phyloP scores from a whole-genome alignment of 1,139 yeast species.

The Hemisphaericaspora subhashii region DNA sequence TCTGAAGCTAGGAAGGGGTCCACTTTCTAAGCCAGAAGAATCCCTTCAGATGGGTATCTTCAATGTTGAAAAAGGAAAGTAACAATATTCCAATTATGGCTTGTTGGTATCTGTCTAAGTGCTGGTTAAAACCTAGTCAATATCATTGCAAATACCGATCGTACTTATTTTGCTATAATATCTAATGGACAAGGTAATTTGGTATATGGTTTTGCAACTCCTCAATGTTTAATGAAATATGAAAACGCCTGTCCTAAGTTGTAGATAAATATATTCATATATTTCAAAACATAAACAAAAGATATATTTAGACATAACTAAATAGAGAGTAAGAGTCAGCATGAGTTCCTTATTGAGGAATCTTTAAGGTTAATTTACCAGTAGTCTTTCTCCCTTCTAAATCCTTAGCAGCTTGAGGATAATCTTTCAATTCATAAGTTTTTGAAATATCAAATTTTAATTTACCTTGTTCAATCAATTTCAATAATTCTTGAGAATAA shows the following conservation, averaged over 20 bases:
- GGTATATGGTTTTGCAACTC: slow-evolving; percentile 65
- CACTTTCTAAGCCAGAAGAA: too few relatives aligned
- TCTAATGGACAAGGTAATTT: slow-evolving; percentile 55
- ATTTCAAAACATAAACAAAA: too few relatives aligned
- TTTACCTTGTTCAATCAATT: slow-evolving; percentile 46
- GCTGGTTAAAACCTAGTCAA: too few relatives aligned
- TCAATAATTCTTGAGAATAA: slow-evolving; percentile 49
- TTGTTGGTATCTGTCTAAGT: too few relatives aligned
- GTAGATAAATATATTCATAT: slow-evolving; percentile 14
- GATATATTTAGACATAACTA: too few relatives aligned
- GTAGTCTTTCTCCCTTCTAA: slow-evolving; percentile 74
- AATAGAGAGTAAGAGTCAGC: too few relatives aligned
- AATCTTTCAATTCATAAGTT: slow-evolving; percentile 65
- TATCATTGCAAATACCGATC: too few relatives aligned
- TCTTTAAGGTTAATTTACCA: slow-evolving; percentile 69
- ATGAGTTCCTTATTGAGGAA: slow-evolving; percentile 51
- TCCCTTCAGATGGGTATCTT: too few relatives aligned
- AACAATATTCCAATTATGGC: too few relatives aligned
- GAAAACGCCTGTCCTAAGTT: slow-evolving; percentile 54
- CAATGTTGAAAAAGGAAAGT: too few relatives aligned
- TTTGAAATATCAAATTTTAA: slow-evolving; percentile 53
- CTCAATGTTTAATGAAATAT: slow-evolving; percentile 56
- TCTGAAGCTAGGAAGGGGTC: too few relatives aligned
- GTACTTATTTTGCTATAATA: slow-evolving; percentile 58
- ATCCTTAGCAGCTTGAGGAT: slow-evolving; percentile 60